Percentiles rank a stretch among this genome's conserved stretches.
These are phyloP conservation scores for Nadsonia fulvescens DNA, from an alignment of 805 yeast species.

Conservation along the genomic window DNA sequence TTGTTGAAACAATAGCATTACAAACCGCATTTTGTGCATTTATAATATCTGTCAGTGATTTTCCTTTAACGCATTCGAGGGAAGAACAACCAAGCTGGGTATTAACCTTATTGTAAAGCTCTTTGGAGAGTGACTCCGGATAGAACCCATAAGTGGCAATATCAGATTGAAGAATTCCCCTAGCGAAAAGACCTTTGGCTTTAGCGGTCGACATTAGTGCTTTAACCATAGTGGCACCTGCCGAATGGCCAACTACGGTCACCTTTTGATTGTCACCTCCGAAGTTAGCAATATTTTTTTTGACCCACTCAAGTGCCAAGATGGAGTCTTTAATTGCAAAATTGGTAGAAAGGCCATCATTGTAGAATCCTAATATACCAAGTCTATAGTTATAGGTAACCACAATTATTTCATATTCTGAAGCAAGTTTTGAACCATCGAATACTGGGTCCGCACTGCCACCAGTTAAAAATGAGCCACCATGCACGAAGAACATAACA, in stretches of 20 bases:
- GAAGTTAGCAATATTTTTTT: too few relatives aligned
- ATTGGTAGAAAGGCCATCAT: too few relatives aligned
- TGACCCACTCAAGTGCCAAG: too few relatives aligned
- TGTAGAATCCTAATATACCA: too few relatives aligned
- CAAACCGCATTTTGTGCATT: slow-evolving; percentile 4
- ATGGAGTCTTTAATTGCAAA: too few relatives aligned
- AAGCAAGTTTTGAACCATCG: too few relatives aligned
- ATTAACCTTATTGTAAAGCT: slow-evolving; percentile 1
- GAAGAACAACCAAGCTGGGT: slow-evolving; percentile 6
- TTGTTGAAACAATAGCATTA: neutral
- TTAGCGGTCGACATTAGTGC: slow-evolving; percentile 8
- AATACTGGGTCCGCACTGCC: too few relatives aligned
- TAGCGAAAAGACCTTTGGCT: slow-evolving; percentile 8
- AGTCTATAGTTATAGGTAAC: too few relatives aligned
- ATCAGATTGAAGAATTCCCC: slow-evolving; percentile 14
- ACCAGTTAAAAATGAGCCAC: too few relatives aligned
- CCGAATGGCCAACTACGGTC: slow-evolving; percentile 20
- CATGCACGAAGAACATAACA: too few relatives aligned
- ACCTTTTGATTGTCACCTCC: slow-evolving; percentile 18
- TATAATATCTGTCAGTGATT: slow-evolving; percentile 7
- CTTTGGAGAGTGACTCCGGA: slow-evolving; percentile 5
- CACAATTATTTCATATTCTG: too few relatives aligned
- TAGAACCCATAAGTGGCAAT: slow-evolving; percentile 9
- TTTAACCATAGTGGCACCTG: slow-evolving; percentile 16
- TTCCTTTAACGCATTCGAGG: slow-evolving; percentile 5